Evolutionary conservation across 2,329 filamentous ascomycete genomes (phyloP).

Genomic region (Neofusicoccum cordaticola): DNA sequence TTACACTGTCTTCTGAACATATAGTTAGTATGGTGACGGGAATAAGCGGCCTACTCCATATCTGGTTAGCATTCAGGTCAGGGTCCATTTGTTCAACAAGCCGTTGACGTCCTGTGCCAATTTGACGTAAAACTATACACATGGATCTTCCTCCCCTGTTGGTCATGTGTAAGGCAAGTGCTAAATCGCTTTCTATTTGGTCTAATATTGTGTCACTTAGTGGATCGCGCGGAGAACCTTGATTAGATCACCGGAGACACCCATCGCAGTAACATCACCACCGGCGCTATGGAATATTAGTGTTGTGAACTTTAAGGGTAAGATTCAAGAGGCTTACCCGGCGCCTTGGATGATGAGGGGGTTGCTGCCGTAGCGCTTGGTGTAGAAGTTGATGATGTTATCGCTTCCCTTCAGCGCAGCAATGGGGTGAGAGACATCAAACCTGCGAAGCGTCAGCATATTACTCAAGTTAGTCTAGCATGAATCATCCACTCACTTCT

Average conservation of each 20-base stretch:
- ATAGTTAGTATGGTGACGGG: no score
- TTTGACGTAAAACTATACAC: no score
- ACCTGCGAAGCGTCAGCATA: constrained; percentile 24
- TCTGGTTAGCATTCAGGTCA: no score
- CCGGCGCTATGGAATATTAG: constrained; percentile 57
- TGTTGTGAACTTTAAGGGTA: not conserved
- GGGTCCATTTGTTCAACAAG: no score
- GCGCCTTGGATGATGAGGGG: constrained; percentile 93
- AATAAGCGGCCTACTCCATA: no score
- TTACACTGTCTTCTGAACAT: no score
- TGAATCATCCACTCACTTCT: constrained; percentile 56
- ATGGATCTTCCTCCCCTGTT: no score
- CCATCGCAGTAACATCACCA: constrained; percentile 96
- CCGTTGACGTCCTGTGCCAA: no score
- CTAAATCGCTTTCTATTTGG: not conserved
- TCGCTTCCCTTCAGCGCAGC: constrained; percentile 94
- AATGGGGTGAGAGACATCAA: constrained; percentile 82
- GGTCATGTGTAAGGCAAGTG: no score
- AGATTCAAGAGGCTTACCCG: constrained; percentile 47
- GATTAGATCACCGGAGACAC: constrained; percentile 87
- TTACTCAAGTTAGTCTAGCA: not conserved
- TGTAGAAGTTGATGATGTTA: constrained; percentile 99
- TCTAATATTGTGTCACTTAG: not conserved
- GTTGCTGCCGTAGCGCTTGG: constrained; percentile 85
- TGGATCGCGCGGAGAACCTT: constrained; percentile 62